phyloP scores from a whole-genome alignment of 352 stramenopile species.

The Peronospora destructor region DNA sequence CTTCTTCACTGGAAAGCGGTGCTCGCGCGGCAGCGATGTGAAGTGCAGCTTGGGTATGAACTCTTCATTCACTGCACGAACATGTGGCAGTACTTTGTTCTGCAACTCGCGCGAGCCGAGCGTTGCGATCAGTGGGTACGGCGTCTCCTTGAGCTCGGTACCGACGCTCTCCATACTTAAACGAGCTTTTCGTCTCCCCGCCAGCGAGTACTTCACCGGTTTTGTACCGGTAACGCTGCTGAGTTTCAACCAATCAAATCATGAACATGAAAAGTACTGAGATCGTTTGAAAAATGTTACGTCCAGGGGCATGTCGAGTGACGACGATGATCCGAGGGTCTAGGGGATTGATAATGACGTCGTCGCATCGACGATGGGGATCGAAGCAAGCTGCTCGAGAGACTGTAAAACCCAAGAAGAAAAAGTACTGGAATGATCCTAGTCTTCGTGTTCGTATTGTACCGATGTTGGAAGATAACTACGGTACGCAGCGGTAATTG shows the following conservation, averaged over 20 bases:
- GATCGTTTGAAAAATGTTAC: background rate
- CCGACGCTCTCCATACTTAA: conserved; percentile 65
- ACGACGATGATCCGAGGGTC: background rate
- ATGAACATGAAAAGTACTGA: no score
- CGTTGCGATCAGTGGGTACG: conserved; percentile 77
- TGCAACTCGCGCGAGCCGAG: conserved; percentile 73
- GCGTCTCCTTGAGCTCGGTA: conserved; percentile 80
- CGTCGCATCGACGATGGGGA: background rate
- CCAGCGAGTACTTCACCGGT: background rate
- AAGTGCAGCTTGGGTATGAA: conserved; percentile 79
- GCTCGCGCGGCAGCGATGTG: conserved; percentile 53
- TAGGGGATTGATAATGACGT: background rate
- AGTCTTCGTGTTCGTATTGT: conserved; percentile 79
- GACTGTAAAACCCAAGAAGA: conserved; percentile 27
- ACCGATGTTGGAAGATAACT: conserved; percentile 81
- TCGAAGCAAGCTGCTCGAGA: conserved; percentile 1
- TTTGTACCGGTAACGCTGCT: background rate
- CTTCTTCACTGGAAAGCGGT: conserved; percentile 80
- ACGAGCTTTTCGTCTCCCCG: no score
- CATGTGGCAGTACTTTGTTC: conserved; percentile 52
- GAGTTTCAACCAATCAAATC: no score
- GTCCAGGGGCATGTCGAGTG: background rate
- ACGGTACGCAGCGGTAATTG: conserved; percentile 30
- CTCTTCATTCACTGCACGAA: conserved; percentile 75
- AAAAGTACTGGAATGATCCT: conserved; percentile 62